Base-by-base conservation (phyloP, 164 flowering plant genomes). In the Berberis thunbergii region DNA sequence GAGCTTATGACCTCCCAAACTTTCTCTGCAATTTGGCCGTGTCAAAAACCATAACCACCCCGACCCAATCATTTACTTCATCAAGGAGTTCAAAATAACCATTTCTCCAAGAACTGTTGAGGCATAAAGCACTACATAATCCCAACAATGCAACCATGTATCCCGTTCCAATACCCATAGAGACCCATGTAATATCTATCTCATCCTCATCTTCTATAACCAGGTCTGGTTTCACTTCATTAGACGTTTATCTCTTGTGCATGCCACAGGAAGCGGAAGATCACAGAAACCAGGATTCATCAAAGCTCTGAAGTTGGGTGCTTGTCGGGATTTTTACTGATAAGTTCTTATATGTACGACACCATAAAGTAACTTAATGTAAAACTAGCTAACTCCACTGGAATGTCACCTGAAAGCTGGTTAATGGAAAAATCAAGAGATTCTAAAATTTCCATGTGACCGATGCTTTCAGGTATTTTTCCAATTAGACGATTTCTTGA, bases 281-380 rank as follows among this genome's bases (percentile, higher is more conserved):
- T 55, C 64, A 49, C 64, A 62, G 42, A 62, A 55, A 40, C 49
- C 42, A 9, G 64, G 10, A 40, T 62, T 62, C 9, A 45, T 59
- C 64, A 26, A 56, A 4, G 50, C 49, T 55, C 3, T 61, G 56
- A 3, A 70, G 70, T 45, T 67, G 64, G 43, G 41, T 40, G 43
- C 64, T 54, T 3, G 54, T 26, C 39, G 64, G 64, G 2, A 61
- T 61, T 61, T 10, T 13, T 11, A 53, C 64, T 4, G 62, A 60
- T 7, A 60, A 45, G 12, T 60, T 44, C 40, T 60, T 26, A 26
- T 26, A 26, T 60, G 13, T 44, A 2, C 10, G 64, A 48, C 12
- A 61, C n/a, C 6, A 48, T 49, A 38, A 61, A 12, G 41, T 1
- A 43, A 8, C 4, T 49, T 6, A 40, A 40, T 26, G 42, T 39